Base-by-base conservation (phyloP, 495 filamentous ascomycete genomes). In the Penicillium turbatum region DNA sequence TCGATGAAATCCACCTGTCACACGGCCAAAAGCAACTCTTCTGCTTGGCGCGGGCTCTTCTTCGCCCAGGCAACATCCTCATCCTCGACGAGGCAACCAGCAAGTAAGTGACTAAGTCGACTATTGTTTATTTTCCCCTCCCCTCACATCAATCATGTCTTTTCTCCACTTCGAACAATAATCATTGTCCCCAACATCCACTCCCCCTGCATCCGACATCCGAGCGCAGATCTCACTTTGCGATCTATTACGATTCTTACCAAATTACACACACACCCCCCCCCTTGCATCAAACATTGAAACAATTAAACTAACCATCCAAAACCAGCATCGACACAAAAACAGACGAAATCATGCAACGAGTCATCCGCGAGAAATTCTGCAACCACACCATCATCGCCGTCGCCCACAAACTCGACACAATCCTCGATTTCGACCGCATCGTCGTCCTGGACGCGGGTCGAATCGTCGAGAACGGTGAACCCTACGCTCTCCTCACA, bases 1-100 rank as follows among this genome's bases (percentile, higher is more conserved):
- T 86, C 41, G 72, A 74, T 6, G 72, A 69, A 10, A 68, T 77
- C 37, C 69, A 71, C 54, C 72, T 86, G 5, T 83, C 78, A 0
- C 77, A 80, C 41, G 85, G 85, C 0, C 84, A 88, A 57, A 72
- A 72, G 32, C 85, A 87, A 67, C 76, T 88, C 5, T 78, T 87
- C 57, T 79, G 78, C 54, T 72, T 88, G n/a, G 82, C 79, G 3
- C 73, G 84, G 2, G 84, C 81, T 0, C 65, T 88, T 8, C 66
- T 88, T 29, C 66, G 77, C 24, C 60, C 53, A 15, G 69, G 73
- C 13, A 72, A 69, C 36, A 72, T 80, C 45, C 63, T 80, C 15
- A 67, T 79, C 12, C 67, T 81, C n/a, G 78, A 81, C 37, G 77
- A 80, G 58, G 71, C 72, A 7, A 79, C 74, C 16, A 78, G 77